A percentile compares a stretch with the other conserved stretches of the same genome.
Conservation (phyloP, 140 eudicot species). For the Stevia rebaudiana region DNA sequence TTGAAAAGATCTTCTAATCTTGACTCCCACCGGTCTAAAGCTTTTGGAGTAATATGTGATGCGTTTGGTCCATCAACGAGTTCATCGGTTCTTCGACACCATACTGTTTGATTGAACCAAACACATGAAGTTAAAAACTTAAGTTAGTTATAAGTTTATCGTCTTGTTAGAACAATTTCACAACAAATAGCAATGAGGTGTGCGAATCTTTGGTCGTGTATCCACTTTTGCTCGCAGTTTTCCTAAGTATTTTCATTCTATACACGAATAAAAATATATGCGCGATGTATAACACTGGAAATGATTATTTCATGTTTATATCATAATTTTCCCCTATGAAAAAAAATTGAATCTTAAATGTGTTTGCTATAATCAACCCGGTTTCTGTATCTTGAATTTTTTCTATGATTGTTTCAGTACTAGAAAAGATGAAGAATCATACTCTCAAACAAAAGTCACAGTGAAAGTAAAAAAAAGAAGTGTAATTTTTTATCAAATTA, state of each 20-base stretch:
- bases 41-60: constrained; percentile 90
- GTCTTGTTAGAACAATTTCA: neutral
- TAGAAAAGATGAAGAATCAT: too few species aligned
- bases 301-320: neutral
- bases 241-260: neutral
- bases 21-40: constrained; percentile 89
- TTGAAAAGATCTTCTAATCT: constrained; percentile 78
- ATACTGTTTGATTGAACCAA: constrained; percentile 41
- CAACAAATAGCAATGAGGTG: neutral
- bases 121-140: constrained; percentile 10
- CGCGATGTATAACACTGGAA: neutral
- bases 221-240: neutral
- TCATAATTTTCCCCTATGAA: neutral
- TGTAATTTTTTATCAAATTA: too few species aligned
- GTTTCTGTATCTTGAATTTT: neutral
- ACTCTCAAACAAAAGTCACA: too few species aligned
- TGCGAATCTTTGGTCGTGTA: neutral
- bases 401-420: neutral
- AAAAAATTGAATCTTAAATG: neutral
- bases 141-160: neutral
- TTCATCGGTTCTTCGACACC: constrained; percentile 99
- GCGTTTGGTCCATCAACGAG: constrained; percentile 99
- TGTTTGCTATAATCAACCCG: neutral
- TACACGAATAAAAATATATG: neutral
- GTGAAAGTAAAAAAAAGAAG: too few species aligned